Evolutionary conservation across 2,329 filamentous ascomycete species (phyloP).

Genomic region (Trichophyton simii): DNA sequence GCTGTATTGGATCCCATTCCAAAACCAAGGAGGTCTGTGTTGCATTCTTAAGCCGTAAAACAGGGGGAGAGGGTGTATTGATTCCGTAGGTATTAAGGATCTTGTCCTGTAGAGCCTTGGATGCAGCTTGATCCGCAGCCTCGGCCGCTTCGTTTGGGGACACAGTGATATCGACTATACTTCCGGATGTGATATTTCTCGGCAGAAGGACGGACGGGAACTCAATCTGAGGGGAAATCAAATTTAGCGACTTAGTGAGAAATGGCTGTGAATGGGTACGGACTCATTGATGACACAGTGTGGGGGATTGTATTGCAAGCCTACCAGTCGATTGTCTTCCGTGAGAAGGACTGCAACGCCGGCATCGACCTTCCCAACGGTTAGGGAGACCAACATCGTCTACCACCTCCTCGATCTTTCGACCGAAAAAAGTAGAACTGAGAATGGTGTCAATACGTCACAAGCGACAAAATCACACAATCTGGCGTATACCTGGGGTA

Average conservation of each 20-base stretch:
- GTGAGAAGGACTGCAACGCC: slow-evolving; percentile 95
- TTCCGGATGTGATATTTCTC: slow-evolving; percentile 86
- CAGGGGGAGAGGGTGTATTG: slow-evolving; percentile 59
- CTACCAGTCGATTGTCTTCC: slow-evolving; percentile 88
- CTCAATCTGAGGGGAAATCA: slow-evolving; percentile 59
- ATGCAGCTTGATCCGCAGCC: slow-evolving; percentile 57
- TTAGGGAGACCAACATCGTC: slow-evolving; percentile 88
- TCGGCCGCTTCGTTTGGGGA: slow-evolving; percentile 75
- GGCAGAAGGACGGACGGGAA: slow-evolving; percentile 96
- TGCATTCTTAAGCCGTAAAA: slow-evolving; percentile 85
- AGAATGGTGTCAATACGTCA: no score
- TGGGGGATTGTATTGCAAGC: slow-evolving; percentile 19
- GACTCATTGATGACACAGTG: background rate
- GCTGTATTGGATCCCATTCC: slow-evolving; percentile 90
- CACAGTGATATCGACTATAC: slow-evolving; percentile 96
- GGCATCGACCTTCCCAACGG: slow-evolving; percentile 97
- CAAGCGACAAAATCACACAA: background rate
- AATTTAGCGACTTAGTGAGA: background rate
- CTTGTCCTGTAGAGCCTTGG: slow-evolving; percentile 73
- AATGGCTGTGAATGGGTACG: background rate
- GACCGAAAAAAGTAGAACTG: slow-evolving; percentile 53
- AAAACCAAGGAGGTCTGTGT: slow-evolving; percentile 97
- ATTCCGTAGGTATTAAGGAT: slow-evolving; percentile 82
- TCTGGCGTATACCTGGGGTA: background rate
- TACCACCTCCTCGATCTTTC: slow-evolving; percentile 68